These are phyloP conservation scores for Corymbia maculata DNA, from an alignment of 345 rosid genomes.

Conservation along the genomic window DNA sequence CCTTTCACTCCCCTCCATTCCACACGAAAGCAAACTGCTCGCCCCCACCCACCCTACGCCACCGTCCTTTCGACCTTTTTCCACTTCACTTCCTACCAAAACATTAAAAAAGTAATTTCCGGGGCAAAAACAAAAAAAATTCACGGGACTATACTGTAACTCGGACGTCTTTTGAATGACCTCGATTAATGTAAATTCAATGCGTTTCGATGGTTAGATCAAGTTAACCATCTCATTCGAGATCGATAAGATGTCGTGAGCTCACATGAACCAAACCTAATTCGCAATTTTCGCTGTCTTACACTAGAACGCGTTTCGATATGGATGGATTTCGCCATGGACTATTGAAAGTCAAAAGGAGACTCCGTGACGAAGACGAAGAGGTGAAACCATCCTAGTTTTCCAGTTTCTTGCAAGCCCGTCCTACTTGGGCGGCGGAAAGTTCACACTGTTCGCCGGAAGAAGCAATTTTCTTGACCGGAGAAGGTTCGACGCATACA, in stretches of 20 bases:
- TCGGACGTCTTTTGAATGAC: not conserved
- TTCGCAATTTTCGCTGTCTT: not conserved
- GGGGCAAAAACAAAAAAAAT: not conserved
- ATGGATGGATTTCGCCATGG: not conserved
- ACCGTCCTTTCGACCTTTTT: not conserved
- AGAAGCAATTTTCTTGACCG: not conserved
- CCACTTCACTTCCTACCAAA: not conserved
- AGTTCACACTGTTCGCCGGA: not conserved
- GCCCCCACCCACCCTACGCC: not conserved
- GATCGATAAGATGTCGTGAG: not conserved
- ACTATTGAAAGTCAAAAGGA: not conserved
- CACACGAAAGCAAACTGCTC: not conserved
- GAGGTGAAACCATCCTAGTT: not conserved
- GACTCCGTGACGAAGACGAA: not conserved
- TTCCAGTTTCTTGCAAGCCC: not conserved
- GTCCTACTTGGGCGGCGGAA: not conserved
- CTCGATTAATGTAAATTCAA: not conserved
- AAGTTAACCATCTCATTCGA: not conserved
- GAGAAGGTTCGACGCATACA: not conserved
- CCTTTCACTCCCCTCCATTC: not conserved
- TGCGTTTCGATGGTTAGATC: not conserved
- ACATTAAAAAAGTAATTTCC: not conserved
- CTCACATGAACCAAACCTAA: not conserved
- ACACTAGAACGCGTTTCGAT: not conserved
- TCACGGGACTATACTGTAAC: not conserved